Evolutionary conservation across 352 stramenopile species (phyloP), one percentile per base, ranked within the genome.

Genomic region (Pythium oligandrum): DNA sequence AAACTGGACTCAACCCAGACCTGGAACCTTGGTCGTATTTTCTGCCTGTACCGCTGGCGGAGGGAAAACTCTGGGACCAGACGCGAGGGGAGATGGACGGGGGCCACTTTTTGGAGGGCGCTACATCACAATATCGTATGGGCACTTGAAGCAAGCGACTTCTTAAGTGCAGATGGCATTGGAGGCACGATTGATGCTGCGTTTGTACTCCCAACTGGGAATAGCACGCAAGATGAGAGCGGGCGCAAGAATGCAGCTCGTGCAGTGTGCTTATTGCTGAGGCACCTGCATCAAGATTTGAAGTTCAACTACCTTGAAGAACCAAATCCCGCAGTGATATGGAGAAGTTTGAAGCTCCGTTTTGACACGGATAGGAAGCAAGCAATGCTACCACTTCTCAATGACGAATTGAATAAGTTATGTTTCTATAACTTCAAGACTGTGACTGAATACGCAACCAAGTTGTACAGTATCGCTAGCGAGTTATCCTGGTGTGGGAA

Each of bases 371-470:
- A 55, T 34, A 31, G 50, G 6, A 48, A 55, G 40, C 50, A 55
- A 33, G 39, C 50, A 33, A 47, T 55, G 50, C 40, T 55, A 9
- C 52, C 52, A 1, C 44, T 58, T 6, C 35, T 58, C 6, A 51
- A 51, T 17, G 44, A 58, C 40, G 52, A 58, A 38, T 58, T 42
- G 52, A 59, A 53, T 36, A 61, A 61, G 40, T 40, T 55, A 2
- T 54, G 46, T n/a, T 55, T 54, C 45, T 61, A 61, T 47, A 61
- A 61, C 54, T 61, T 55, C 54, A 61, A 61, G 46, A 55, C 54
- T n/a, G 45, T 61, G n/a, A 61, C 46, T 2, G 54, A 61, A 40
- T 61, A 51, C 30, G 43, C 54, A 9, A 49, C 45, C 6, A 61
- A 54, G 33, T 47, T 60, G 3, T 50, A 61, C 34, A 37, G 53